Evolutionary conservation across 1,139 yeast genomes (phyloP), one percentile per base, ranked within the genome.

Genomic region (Hemisphaericaspora xylofermentans): DNA sequence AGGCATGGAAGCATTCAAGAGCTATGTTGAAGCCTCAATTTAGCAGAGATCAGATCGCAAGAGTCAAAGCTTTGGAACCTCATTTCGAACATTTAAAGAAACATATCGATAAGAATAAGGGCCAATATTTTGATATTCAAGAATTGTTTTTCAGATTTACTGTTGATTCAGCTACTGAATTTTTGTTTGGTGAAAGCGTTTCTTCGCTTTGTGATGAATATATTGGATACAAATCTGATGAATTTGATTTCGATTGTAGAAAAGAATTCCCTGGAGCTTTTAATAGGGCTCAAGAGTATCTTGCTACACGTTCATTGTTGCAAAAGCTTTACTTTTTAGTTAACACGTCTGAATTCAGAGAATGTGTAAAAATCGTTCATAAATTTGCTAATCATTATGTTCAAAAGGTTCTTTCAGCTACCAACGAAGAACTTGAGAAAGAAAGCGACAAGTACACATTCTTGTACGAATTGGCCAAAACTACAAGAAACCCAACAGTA

Each of bases 11-110:
- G 49, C 80, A 76, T 49, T 66, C 78, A 29, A 62, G 83, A 40
- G 71, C 78, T 3, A 58, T 77, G 69, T 65, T 78, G 49, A 63
- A 82, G 42, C 82, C 82, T 0, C 80, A 76, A 54, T 77, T 77
- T 53, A 61, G 75, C 14, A 62, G 78, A 39, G 80, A 75, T 49
- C 78, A 75, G 51, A 68, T 77, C 34, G 68, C 75, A 8, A 80
- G 74, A 47, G 65, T 76, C 27, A 62, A 63, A 40, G 48, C 67
- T 6, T 62, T 76, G 48, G 78, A 74, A 47, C 60, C 57, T 7
- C 80, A 75, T 48, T 51, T 72, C 13, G 66, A 66, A 47, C 54
- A 52, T n/a, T 57, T 76, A 41, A 54, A 65, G 27, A 56, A 58
- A 34, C 69, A 64, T 40, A 53, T 74, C 36, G 52, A 50, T 13